phyloP scores from a whole-genome alignment of 345 rosid species.

The Salix arbutifolia region DNA sequence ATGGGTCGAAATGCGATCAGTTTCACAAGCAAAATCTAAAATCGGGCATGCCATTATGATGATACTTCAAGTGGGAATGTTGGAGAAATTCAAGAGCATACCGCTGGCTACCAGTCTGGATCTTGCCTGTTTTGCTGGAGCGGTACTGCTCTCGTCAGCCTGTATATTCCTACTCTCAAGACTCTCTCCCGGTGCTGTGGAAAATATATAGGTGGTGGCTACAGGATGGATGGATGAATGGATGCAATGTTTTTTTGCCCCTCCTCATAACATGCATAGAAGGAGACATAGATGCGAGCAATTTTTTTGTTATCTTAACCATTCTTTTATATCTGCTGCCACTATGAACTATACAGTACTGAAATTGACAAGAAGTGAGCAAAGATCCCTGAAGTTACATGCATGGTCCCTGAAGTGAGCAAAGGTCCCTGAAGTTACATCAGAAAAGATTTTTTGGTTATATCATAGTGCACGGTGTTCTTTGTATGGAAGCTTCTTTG shows the following conservation, averaged over 20 bases:
- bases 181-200: constrained; percentile 25
- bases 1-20: constrained; percentile 51
- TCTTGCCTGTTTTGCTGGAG: constrained; percentile 67
- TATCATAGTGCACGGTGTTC: background rate
- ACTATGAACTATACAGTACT: background rate
- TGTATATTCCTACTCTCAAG: constrained; percentile 52
- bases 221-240: background rate
- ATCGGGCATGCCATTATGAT: constrained; percentile 64
- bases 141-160: constrained; percentile 53
- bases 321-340: background rate
- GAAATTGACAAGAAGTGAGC: background rate
- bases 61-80: constrained; percentile 67
- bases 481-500: background rate
- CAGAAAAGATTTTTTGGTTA: too few relatives aligned
- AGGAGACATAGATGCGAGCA: background rate
- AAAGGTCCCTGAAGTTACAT: too few relatives aligned
- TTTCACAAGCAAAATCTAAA: constrained; percentile 58
- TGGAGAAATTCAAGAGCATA: constrained; percentile 55
- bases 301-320: background rate
- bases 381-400: too few relatives aligned
- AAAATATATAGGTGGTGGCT: constrained; percentile 2
- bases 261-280: background rate
- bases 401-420: background rate
- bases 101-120: constrained; percentile 51
- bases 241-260: background rate